phyloP scores from a whole-genome alignment of 169 alveolate genomes.

The Babesia divergens region DNA sequence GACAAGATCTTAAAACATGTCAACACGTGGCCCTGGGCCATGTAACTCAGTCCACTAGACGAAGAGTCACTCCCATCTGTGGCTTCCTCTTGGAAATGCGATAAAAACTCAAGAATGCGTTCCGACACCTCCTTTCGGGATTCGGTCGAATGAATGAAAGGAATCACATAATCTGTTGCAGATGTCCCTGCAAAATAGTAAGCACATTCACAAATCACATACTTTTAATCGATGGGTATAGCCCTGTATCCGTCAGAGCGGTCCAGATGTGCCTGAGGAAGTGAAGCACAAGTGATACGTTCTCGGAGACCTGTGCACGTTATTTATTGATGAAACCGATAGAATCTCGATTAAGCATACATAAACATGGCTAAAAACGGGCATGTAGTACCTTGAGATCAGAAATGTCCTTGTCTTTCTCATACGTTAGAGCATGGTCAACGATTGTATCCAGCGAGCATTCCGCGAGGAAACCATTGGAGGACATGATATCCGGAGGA shows the following conservation, averaged over 20 bases:
- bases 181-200: not conserved
- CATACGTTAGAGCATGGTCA: constrained; percentile 21
- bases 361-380: not conserved
- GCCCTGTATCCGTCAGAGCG: constrained; percentile 42
- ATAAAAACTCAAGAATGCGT: constrained; percentile 42
- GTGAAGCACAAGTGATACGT: constrained; percentile 29
- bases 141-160: constrained; percentile 28
- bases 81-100: constrained; percentile 39
- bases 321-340: not conserved
- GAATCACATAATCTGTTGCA: constrained; percentile 7
- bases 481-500: not conserved
- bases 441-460: constrained; percentile 27
- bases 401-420: constrained; percentile 12
- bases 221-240: constrained; percentile 10
- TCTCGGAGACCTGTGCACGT: constrained; percentile 52
- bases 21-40: constrained; percentile 59
- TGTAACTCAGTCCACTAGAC: not conserved
- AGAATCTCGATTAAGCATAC: not conserved
- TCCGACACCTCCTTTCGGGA: constrained; percentile 23
- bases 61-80: not conserved
- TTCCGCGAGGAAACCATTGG: not conserved
- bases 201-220: not conserved
- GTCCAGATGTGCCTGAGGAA: constrained; percentile 55
- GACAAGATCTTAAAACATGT: constrained; percentile 61
- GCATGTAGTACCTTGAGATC: constrained; percentile 38